A percentile compares a stretch with the other conserved stretches of the same genome.
Evolutionary conservation across 192 early-diverging fungal species (phyloP).

Genomic region (Rhizoclosmatium sp.): DNA sequence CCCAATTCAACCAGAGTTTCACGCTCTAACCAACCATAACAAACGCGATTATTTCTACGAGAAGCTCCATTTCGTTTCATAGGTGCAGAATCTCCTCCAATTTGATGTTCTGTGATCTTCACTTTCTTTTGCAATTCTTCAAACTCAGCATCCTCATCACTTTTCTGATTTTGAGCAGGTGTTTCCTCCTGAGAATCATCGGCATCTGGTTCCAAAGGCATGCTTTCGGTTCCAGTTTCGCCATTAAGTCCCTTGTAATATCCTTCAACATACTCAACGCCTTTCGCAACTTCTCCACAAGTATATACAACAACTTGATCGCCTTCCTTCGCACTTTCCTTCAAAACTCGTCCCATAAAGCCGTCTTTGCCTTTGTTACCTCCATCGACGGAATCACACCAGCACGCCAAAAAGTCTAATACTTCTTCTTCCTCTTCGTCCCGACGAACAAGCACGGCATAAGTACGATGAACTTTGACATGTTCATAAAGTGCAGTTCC

Average conservation of each 20-base stretch:
- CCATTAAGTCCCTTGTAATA: slow-evolving; percentile 31
- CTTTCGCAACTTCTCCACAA: slow-evolving; percentile 38
- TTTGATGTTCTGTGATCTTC: slow-evolving; percentile 1
- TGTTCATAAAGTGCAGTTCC: neutral
- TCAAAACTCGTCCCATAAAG: slow-evolving; percentile 16
- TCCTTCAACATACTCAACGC: slow-evolving; percentile 37
- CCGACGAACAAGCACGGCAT: slow-evolving; percentile 26
- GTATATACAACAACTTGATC: slow-evolving; percentile 40
- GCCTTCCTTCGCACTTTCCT: slow-evolving; percentile 1
- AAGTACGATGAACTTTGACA: slow-evolving; percentile 16
- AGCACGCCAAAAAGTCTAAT: slow-evolving; percentile 39
- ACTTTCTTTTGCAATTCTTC: slow-evolving; percentile 3
- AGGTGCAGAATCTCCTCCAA: neutral
- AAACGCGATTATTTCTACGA: neutral
- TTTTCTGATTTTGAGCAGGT: neutral
- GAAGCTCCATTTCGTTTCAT: neutral
- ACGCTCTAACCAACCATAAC: neutral
- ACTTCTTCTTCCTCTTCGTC: slow-evolving; percentile 7
- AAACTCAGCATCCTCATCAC: slow-evolving; percentile 3
- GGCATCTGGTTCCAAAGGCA: neutral
- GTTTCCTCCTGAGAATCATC: neutral
- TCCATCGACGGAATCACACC: neutral
- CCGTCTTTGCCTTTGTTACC: neutral
- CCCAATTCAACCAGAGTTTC: neutral
- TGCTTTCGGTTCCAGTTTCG: neutral